Percentiles rank a stretch among this genome's conserved stretches.
Conservation (phyloP, 495 filamentous ascomycete genomes). For the Podospora pseudopauciseta region DNA sequence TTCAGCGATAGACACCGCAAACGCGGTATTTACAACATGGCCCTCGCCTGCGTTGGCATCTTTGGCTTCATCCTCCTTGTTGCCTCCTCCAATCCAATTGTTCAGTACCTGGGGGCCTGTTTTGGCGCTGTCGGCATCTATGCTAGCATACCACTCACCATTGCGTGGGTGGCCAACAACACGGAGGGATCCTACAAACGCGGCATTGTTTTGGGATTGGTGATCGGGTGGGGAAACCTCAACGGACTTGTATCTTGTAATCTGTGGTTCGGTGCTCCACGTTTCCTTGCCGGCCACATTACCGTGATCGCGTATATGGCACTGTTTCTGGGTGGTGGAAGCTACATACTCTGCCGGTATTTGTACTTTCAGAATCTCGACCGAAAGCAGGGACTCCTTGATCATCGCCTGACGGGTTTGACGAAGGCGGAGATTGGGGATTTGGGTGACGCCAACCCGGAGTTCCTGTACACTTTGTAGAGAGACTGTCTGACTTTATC, state of each 20-base stretch:
- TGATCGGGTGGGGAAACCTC: conserved; percentile 91
- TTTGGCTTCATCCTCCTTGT: conserved; percentile 78
- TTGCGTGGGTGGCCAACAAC: conserved; percentile 88
- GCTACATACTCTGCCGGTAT: conserved; percentile 59
- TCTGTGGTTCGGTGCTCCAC: conserved; percentile 51
- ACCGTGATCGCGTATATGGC: conserved; percentile 49
- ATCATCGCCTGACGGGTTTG: conserved; percentile 63
- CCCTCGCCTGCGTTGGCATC: conserved; percentile 65
- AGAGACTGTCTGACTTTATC: neutral
- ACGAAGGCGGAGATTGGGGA: conserved; percentile 54
- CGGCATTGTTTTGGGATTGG: conserved; percentile 78
- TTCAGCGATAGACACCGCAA: conserved; percentile 72
- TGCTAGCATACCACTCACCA: conserved; percentile 83
- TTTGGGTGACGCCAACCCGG: conserved; percentile 69
- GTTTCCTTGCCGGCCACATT: conserved; percentile 47
- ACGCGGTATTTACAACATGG: conserved; percentile 83
- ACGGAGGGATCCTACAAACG: conserved; percentile 90
- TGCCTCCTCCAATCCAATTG: conserved; percentile 53
- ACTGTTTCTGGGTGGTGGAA: conserved; percentile 48
- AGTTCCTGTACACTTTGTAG: conserved; percentile 68
- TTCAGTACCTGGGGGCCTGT: conserved; percentile 81
- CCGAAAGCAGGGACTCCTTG: conserved; percentile 60
- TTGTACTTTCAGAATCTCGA: conserved; percentile 62
- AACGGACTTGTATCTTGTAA: conserved; percentile 82
- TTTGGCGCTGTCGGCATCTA: conserved; percentile 88